Evolutionary conservation across 192 early-diverging fungal species (phyloP), one percentile per base, ranked within the genome.

Genomic region (Gryganskiella cystojenkinii): DNA sequence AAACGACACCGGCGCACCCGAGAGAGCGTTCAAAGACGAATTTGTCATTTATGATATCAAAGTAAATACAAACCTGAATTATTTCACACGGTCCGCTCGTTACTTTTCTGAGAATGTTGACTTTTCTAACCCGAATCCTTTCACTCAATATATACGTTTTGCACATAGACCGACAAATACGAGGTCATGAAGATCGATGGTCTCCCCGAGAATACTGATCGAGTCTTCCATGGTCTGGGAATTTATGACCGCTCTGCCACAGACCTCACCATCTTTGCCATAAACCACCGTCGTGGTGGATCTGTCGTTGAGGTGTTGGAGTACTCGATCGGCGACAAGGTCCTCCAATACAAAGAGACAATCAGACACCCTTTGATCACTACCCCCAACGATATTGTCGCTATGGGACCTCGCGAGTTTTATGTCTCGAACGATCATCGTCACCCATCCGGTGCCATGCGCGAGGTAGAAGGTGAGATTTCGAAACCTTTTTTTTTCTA

Each of bases 371-470:
- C 82, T 0, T 72, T 90, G 10, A 83, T 90, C 4, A 46, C 34
- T n/a, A 81, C 82, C 11, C 87, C 88, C 1, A 90, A 90, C 44
- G 84, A 90, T 54, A 82, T 90, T 40, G 81, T 85, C 11, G 85
- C 88, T 17, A 64, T 74, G 6, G 87, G 87, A 3, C 80, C 66
- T 19, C 58, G 72, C 37, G 80, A 83, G 14, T 90, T 90, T 51
- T 90, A 90, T 66, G 82, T 85, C 4, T 86, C 87, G 19, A 90
- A 90, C 64, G 88, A 90, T 44, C 47, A 83, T 57, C 40, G 42
- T 27, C 63, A 82, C 42, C 51, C 24, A 10, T 22, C 58, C 2
- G 69, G 72, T 7, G 19, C 35, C 5, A 65, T 78, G 79, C 80
- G 81, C 49, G 56, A 50, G 4, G 37, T 84, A 33, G 87, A 90